Percentiles rank a stretch among this genome's conserved stretches.
These are phyloP conservation scores for Cicer bijugum DNA, from an alignment of 306 rosid genomes.

Conservation along the genomic window DNA sequence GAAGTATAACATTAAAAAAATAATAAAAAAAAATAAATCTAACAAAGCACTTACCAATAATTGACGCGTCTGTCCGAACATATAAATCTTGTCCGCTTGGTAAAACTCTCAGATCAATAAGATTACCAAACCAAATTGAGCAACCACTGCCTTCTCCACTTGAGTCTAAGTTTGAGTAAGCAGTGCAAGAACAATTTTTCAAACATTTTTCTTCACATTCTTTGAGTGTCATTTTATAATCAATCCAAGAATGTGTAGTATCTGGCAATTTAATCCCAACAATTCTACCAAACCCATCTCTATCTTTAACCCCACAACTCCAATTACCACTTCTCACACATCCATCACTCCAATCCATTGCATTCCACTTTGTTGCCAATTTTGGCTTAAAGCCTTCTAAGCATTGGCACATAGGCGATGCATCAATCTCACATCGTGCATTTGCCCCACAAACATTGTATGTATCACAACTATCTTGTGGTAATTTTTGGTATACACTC, in stretches of 20 bases:
- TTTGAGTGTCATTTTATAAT: neutral
- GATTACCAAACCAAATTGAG: conserved; percentile 26
- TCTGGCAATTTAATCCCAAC: conserved; percentile 42
- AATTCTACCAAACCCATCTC: conserved; percentile 39
- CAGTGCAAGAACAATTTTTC: conserved; percentile 38
- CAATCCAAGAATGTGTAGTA: conserved; percentile 28
- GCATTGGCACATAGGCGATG: conserved; percentile 30
- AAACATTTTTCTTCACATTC: conserved; percentile 11
- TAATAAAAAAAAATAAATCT: too few species aligned
- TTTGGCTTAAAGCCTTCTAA: conserved; percentile 39
- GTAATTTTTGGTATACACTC: conserved; percentile 17
- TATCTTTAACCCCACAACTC: conserved; percentile 28
- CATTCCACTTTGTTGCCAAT: conserved; percentile 7
- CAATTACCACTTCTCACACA: conserved; percentile 29
- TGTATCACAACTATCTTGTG: conserved; percentile 29
- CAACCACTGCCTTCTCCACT: conserved; percentile 10
- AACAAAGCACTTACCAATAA: neutral
- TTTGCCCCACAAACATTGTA: conserved; percentile 43
- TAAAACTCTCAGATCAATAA: neutral
- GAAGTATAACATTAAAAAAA: too few species aligned
- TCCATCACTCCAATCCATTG: conserved; percentile 32
- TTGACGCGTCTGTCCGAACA: conserved; percentile 33
- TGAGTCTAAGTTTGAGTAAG: neutral
- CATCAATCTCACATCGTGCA: conserved; percentile 20
- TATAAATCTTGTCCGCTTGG: conserved; percentile 13